Evolutionary conservation across 306 rosid species (phyloP).

Genomic region (Gastrolobium bilobum): DNA sequence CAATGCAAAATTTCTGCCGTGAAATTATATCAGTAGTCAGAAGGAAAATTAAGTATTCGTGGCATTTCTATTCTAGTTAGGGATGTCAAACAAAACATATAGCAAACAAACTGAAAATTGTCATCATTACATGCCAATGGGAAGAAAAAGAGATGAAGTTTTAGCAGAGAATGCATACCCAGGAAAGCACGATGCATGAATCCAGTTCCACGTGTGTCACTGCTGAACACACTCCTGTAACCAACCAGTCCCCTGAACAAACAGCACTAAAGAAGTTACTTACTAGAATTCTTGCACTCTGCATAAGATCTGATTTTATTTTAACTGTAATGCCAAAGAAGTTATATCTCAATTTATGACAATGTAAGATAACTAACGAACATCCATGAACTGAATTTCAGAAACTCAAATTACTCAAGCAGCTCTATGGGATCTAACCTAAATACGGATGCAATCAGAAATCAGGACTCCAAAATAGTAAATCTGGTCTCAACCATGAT

Average conservation of each 20-base stretch:
- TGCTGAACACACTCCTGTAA: conserved; percentile 96
- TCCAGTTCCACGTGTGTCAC: conserved; percentile 99
- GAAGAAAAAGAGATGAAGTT: conserved; percentile 17
- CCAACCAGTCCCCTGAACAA: conserved; percentile 96
- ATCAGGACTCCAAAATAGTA: neutral
- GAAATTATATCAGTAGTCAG: too few species aligned
- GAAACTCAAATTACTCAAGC: conserved; percentile 33
- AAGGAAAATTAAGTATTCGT: too few species aligned
- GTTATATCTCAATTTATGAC: conserved; percentile 16
- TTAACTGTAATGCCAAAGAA: conserved; percentile 13
- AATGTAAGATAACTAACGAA: conserved; percentile 10
- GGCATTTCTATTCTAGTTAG: too few species aligned
- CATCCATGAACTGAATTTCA: neutral
- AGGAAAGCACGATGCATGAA: conserved; percentile 98
- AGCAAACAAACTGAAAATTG: conserved; percentile 21
- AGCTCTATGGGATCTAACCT: conserved; percentile 27
- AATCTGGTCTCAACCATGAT: conserved; percentile 19
- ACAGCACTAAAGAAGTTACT: conserved; percentile 37
- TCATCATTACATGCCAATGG: conserved; percentile 32
- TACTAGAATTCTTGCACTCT: conserved; percentile 24
- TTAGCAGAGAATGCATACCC: conserved; percentile 60
- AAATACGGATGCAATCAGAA: conserved; percentile 25
- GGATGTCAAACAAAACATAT: neutral
- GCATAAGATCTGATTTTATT: conserved; percentile 37
- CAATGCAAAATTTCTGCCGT: too few species aligned